Percentiles rank a stretch among this genome's conserved stretches.
Conservation (phyloP, 1,139 yeast genomes). For the Entelexis paramagnoliae region DNA sequence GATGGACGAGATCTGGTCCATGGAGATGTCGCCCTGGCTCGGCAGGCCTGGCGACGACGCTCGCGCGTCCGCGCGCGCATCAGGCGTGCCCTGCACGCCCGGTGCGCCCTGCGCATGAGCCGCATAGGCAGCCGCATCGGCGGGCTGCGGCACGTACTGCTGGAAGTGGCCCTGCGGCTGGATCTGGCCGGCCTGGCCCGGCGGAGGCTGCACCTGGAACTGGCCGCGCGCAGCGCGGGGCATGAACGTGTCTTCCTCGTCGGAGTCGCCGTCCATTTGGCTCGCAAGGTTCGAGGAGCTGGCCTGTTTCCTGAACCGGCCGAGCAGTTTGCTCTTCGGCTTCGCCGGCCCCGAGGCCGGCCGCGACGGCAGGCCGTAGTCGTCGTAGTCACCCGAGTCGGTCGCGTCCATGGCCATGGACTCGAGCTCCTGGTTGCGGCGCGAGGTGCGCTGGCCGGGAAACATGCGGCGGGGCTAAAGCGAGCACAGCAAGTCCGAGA, state of each 20-base stretch:
- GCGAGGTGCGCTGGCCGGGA: constrained; percentile 16
- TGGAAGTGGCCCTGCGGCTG: neutral
- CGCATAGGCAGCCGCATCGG: neutral
- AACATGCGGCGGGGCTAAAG: constrained; percentile 8
- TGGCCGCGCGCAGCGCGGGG: neutral
- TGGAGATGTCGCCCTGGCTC: constrained; percentile 15
- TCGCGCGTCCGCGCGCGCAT: too few species aligned
- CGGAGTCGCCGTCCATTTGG: constrained; percentile 14
- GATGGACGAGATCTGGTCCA: constrained; percentile 22
- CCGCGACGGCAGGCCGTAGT: constrained; percentile 19
- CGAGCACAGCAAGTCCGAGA: neutral
- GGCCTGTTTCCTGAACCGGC: constrained; percentile 2
- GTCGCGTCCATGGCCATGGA: constrained; percentile 1
- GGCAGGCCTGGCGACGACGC: neutral
- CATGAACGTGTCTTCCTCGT: constrained; percentile 14
- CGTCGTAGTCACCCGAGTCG: constrained; percentile 19
- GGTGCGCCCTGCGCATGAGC: neutral
- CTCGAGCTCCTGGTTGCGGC: constrained; percentile 12
- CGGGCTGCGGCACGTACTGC: neutral
- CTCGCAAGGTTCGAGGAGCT: neutral
- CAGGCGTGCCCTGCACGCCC: neutral
- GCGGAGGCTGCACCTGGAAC: too few species aligned
- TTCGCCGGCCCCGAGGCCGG: constrained; percentile 4
- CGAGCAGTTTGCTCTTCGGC: constrained; percentile 6
- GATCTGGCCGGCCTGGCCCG: too few species aligned